phyloP scores from a whole-genome alignment of 805 yeast species.

The Candida hungchunana region DNA sequence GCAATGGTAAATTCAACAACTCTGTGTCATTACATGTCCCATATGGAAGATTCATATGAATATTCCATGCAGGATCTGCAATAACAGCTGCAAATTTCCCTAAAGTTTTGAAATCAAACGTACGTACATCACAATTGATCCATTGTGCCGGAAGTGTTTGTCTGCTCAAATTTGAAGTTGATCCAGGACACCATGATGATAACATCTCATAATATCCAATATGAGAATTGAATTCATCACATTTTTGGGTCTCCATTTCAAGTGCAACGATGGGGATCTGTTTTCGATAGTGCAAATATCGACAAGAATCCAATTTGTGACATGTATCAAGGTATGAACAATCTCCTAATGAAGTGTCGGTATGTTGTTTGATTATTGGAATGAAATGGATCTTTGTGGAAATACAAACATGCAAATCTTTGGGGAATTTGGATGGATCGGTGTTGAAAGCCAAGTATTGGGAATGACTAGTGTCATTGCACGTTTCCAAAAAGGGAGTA shows the following conservation, averaged over 20 bases:
- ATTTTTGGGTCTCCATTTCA: slow-evolving; percentile 17
- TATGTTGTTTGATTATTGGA: slow-evolving; percentile 53
- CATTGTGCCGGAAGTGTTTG: slow-evolving; percentile 61
- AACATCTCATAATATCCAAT: slow-evolving; percentile 22
- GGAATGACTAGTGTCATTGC: slow-evolving; percentile 34
- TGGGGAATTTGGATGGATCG: slow-evolving; percentile 29
- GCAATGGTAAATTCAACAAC: slow-evolving; percentile 59
- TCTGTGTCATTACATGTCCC: slow-evolving; percentile 78
- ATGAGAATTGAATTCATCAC: slow-evolving; percentile 21
- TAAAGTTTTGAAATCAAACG: slow-evolving; percentile 61
- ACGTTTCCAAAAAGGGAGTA: slow-evolving; percentile 46
- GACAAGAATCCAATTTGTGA: slow-evolving; percentile 75
- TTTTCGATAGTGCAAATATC: slow-evolving; percentile 72
- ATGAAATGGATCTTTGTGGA: slow-evolving; percentile 42
- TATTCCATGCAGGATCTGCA: slow-evolving; percentile 94
- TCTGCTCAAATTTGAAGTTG: slow-evolving; percentile 33
- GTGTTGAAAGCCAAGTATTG: slow-evolving; percentile 22
- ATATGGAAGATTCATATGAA: slow-evolving; percentile 81
- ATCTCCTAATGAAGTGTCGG: slow-evolving; percentile 76
- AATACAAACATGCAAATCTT: slow-evolving; percentile 21
- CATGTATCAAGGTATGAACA: slow-evolving; percentile 94
- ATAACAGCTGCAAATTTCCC: slow-evolving; percentile 83
- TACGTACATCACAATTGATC: slow-evolving; percentile 80
- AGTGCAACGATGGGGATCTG: slow-evolving; percentile 33
- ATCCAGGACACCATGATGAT: slow-evolving; percentile 30